Conservation (phyloP, 2,329 filamentous ascomycete species). For the Apiospora sp. region DNA sequence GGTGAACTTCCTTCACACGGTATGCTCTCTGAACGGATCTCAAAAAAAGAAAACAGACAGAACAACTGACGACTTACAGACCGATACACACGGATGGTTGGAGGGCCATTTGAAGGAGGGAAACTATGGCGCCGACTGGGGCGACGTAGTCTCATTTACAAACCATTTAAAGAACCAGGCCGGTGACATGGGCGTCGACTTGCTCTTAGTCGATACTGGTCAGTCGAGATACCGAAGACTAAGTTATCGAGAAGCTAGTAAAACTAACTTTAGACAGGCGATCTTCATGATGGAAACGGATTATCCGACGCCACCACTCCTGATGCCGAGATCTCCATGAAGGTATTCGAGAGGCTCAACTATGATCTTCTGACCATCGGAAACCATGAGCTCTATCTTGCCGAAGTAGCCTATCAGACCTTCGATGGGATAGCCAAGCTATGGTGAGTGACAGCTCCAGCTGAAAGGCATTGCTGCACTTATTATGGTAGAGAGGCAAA, state of each 20-base stretch:
- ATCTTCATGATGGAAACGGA: constrained; percentile 92
- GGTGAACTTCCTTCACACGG: constrained; percentile 96
- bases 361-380: constrained; percentile 55
- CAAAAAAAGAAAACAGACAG: not conserved
- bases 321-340: constrained; percentile 71
- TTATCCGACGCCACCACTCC: constrained; percentile 89
- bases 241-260: constrained; percentile 64
- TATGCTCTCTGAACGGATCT: constrained; percentile 31
- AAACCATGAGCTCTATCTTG: constrained; percentile 72
- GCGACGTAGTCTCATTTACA: constrained; percentile 94
- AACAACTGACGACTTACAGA: constrained; percentile 46
- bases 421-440: constrained; percentile 65
- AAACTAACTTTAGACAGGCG: constrained; percentile 65
- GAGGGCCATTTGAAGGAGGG: constrained; percentile 91
- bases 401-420: constrained; percentile 67
- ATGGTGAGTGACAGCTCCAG: constrained; percentile 44
- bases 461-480: not conserved
- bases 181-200: constrained; percentile 79
- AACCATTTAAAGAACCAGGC: constrained; percentile 81
- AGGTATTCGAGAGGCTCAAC: constrained; percentile 51
- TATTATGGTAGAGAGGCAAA: too few species aligned
- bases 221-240: not conserved
- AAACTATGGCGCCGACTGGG: constrained; percentile 96
- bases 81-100: constrained; percentile 95
- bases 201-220: constrained; percentile 83